Conservation (phyloP, 106 monocot species). For the Triglochin maritima region DNA sequence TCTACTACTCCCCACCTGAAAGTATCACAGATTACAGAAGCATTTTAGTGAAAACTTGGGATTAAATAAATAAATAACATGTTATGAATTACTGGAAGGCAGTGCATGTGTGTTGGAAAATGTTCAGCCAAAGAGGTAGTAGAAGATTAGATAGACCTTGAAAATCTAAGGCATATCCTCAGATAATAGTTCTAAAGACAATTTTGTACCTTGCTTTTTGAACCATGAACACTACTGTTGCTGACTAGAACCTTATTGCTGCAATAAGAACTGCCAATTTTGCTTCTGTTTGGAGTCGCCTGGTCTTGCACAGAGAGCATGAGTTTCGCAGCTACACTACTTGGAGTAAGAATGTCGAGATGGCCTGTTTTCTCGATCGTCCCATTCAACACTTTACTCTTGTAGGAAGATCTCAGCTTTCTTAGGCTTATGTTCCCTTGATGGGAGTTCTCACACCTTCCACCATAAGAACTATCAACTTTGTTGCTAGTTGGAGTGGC, state of each 20-base stretch:
- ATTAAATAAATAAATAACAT: neutral
- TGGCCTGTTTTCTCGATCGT: neutral
- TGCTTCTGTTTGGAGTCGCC: neutral
- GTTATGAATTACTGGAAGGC: no score
- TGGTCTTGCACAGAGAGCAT: no score
- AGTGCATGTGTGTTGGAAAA: no score
- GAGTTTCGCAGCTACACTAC: neutral
- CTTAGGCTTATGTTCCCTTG: neutral
- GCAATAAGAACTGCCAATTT: neutral
- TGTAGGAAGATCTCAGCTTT: conserved; percentile 1
- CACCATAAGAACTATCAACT: neutral
- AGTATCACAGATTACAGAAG: neutral
- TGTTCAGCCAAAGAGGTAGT: no score
- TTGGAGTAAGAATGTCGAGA: neutral
- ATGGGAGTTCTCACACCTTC: no score
- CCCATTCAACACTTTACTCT: neutral
- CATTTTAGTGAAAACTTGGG: neutral
- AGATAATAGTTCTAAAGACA: no score
- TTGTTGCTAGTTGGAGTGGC: neutral
- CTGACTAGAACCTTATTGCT: no score
- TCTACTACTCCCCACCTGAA: neutral
- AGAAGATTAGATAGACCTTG: no score
- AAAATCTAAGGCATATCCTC: no score
- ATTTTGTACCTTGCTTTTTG: no score
- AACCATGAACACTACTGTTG: no score